Conservation (phyloP, 768 basidiomycete species). For the Mycena metata region DNA sequence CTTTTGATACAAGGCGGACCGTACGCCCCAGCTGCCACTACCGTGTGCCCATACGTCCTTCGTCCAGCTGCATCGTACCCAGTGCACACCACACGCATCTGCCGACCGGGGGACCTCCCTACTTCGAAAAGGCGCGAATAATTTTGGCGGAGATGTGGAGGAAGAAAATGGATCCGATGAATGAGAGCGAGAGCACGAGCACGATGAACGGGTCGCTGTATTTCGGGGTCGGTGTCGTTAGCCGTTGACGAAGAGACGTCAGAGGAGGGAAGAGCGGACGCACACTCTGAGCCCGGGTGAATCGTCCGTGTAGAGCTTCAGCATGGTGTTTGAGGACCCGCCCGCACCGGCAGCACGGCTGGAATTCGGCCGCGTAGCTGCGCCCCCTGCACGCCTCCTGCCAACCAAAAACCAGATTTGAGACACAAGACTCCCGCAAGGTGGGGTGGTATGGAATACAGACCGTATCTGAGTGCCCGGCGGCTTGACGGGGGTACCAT, state of each 20-base stretch:
- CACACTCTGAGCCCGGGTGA: conserved; percentile 97
- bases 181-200: conserved; percentile 93
- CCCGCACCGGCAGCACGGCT: conserved; percentile 94
- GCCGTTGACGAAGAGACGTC: background rate
- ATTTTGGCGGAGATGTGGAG: conserved; percentile 97
- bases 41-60: conserved; percentile 20
- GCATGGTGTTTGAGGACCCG: conserved; percentile 98
- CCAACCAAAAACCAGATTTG: background rate
- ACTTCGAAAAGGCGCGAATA: conserved; percentile 92
- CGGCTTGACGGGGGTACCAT: conserved; percentile 70
- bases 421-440: background rate
- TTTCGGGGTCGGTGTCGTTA: background rate
- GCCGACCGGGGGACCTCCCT: conserved; percentile 43
- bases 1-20: conserved; percentile 37
- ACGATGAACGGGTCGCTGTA: conserved; percentile 96
- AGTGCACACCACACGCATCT: conserved; percentile 6
- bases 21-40: background rate
- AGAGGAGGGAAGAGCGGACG: conserved; percentile 52
- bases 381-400: conserved; percentile 67
- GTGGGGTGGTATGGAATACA: conserved; percentile 42
- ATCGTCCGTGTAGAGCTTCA: conserved; percentile 98
- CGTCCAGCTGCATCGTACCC: background rate
- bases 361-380: conserved; percentile 82
- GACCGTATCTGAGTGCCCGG: conserved; percentile 88
- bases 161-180: conserved; percentile 99